Conservation (phyloP, 1,139 yeast genomes). For the Hyphopichia khmerensis region DNA sequence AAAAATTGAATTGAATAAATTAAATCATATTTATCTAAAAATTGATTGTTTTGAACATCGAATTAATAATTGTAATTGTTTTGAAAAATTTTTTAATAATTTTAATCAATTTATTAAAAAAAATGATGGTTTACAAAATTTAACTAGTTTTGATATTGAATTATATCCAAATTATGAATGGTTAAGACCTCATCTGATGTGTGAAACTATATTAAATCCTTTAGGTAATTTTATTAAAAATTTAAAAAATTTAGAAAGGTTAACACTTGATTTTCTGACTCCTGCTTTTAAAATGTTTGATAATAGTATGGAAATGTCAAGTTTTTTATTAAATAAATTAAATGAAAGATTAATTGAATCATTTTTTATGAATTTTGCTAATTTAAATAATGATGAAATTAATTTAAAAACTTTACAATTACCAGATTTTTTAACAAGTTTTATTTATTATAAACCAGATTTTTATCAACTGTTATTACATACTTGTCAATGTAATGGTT, state of each 20-base stretch:
- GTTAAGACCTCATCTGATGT: slow-evolving; percentile 38
- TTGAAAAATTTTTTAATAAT: slow-evolving; percentile 29
- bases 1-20: slow-evolving; percentile 25
- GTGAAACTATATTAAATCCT: slow-evolving; percentile 33
- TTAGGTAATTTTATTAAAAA: slow-evolving; percentile 30
- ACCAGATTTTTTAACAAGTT: slow-evolving; percentile 40
- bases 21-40: slow-evolving; percentile 27
- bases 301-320: slow-evolving; percentile 29
- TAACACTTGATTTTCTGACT: slow-evolving; percentile 36
- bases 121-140: slow-evolving; percentile 31
- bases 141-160: slow-evolving; percentile 31
- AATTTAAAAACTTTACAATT: slow-evolving; percentile 29
- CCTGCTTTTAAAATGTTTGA: slow-evolving; percentile 45
- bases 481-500: slow-evolving; percentile 39
- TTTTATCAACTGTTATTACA: slow-evolving; percentile 37
- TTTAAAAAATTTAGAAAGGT: slow-evolving; percentile 19
- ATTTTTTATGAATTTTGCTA: slow-evolving; percentile 29
- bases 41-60: slow-evolving; percentile 35
- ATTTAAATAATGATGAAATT: slow-evolving; percentile 9
- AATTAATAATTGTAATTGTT: slow-evolving; percentile 27
- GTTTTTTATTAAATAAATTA: slow-evolving; percentile 28
- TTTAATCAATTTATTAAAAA: slow-evolving; percentile 19
- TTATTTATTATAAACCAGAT: slow-evolving; percentile 39
- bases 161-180: slow-evolving; percentile 38
- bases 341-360: slow-evolving; percentile 39